Base-by-base conservation (phyloP, 192 early-diverging fungal species). In the Podochytrium sp. region DNA sequence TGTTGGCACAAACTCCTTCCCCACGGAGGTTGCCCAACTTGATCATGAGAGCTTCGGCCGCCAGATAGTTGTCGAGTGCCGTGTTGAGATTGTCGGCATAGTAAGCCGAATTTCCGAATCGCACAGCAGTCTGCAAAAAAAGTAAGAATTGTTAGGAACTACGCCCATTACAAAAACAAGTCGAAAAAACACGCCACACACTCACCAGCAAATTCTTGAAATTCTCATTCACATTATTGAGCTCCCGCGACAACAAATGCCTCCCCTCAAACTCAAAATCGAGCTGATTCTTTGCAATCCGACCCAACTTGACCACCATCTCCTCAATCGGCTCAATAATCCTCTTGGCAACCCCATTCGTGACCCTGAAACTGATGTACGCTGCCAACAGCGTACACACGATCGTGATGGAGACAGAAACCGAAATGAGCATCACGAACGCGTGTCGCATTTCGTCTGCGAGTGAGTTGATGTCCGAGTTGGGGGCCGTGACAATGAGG, bases 31-130 rank as follows among this genome's bases (percentile, higher is more conserved):
- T 79, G 7, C 59, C 39, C 10, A 80, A 53, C 37, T 77, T 32
- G 47, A 71, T 43, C 79, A 80, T 80, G 32, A 80, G 25, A 10
- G 27, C 23, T 65, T 80, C 79, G 38, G 79, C 79, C 12, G 78
- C 73, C 29, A 66, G 49, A 51, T 80, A 80, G 62, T 80, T 80
- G 10, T 53, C 71, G 32, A 80, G 77, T 16, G 79, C 79, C n/a
- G 60, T 41, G 10, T 59, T 18, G 57, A 80, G 74, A 56, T 80
- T 73, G 63, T 64, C 67, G 18, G 58, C 71, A 57, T 79, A 80
- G 39, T 80, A 80, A 1, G 78, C 78, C 7, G 60, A 62, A 57
- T 80, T 80, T 23, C 79, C 79, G 52, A 80, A 80, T 47, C 79
- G 78, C 25, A 80, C 59, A 35, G 79, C 79, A 33, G 74, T 75